Base-by-base conservation (phyloP, 805 yeast species). In the Wickerhamiella sergipiensis region DNA sequence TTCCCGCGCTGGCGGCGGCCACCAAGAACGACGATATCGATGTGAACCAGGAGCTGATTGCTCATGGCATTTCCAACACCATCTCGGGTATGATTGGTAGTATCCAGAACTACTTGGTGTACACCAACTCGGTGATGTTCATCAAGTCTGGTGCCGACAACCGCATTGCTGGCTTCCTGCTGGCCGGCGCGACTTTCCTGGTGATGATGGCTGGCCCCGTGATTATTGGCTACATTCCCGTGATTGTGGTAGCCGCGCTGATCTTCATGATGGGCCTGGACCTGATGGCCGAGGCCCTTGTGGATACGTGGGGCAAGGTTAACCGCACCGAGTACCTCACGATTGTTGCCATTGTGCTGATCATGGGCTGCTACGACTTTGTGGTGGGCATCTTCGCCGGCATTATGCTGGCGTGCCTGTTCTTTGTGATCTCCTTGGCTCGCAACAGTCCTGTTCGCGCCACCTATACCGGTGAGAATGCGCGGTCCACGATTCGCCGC, bases 351-450 rank as follows among this genome's bases (percentile, higher is more conserved):
- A 92, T 92, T 58, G 95, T 94, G n/a, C 68, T 87, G 29, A 82
- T 89, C 0, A 92, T 92, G 97, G 97, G 97, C 2, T 81, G 84
- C 1, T 83, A 86, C 76, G 98, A 92, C 68, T 92, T 92, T 64
- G 97, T 92, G 9, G 76, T 80, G 57, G 98, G 98, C 52, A 86
- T 92, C 29, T 69, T 90, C 51, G 89, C 83, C 18, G 98, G 98
- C 47, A 83, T 90, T 23, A 70, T 92, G 36, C 72, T 92, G 50
- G 97, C 98, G 0, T 89, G 96, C 64, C 76, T 90, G 60, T 84
- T 92, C n/a, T 92, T 89, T 69, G 86, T 92, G n/a, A 83, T 89
- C 46, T 94, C 85, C 56, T 92, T 95, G 19, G 88, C 95, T 1
- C 77, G 86, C 43, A 75, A 81, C 45, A 86, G 92, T 29, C 88